Percentiles rank a stretch among this genome's conserved stretches.
Conservation (phyloP, 1,284 basidiomycete species). For the Gastroboletus turbinatus region DNA sequence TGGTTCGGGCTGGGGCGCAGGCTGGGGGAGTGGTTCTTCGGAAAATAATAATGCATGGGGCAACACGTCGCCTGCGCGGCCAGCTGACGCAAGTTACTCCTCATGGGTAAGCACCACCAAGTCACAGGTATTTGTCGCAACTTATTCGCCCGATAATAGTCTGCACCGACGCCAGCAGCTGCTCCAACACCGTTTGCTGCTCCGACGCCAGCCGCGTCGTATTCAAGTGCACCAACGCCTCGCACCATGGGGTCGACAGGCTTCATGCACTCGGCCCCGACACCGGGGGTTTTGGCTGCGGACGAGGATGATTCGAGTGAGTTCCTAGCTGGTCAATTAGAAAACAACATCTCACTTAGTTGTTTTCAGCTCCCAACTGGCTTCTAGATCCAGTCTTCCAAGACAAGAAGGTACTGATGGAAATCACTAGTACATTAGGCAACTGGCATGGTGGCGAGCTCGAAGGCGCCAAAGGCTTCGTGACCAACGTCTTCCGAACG, state of each 20-base stretch:
- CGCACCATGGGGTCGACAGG: slow-evolving; percentile 28
- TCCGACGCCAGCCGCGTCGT: slow-evolving; percentile 34
- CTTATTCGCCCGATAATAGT: slow-evolving; percentile 30
- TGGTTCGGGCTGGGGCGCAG: slow-evolving; percentile 25
- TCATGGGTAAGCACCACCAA: slow-evolving; percentile 33
- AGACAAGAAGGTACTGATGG: slow-evolving; percentile 47
- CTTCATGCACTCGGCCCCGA: slow-evolving; percentile 32
- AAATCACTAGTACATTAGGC: slow-evolving; percentile 48
- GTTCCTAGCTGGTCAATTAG: not conserved
- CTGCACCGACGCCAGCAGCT: slow-evolving; percentile 55
- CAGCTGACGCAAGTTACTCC: slow-evolving; percentile 31
- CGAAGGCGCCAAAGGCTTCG: slow-evolving; percentile 49
- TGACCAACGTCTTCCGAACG: slow-evolving; percentile 39
- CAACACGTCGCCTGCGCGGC: slow-evolving; percentile 39
- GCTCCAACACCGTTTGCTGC: slow-evolving; percentile 52
- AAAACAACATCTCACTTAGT: not conserved
- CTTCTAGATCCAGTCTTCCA: slow-evolving; percentile 30
- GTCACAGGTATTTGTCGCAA: not conserved
- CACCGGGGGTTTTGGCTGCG: slow-evolving; percentile 31
- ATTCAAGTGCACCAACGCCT: slow-evolving; percentile 39
- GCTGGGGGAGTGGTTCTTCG: slow-evolving; percentile 28
- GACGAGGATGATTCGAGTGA: slow-evolving; percentile 32
- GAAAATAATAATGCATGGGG: slow-evolving; percentile 24
- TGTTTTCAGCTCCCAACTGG: slow-evolving; percentile 23
- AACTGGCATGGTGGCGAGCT: slow-evolving; percentile 56